A percentile compares a stretch with the other conserved stretches of the same genome.
phyloP scores from a whole-genome alignment of 352 stramenopile species.

The Globisporangium barbulae region DNA sequence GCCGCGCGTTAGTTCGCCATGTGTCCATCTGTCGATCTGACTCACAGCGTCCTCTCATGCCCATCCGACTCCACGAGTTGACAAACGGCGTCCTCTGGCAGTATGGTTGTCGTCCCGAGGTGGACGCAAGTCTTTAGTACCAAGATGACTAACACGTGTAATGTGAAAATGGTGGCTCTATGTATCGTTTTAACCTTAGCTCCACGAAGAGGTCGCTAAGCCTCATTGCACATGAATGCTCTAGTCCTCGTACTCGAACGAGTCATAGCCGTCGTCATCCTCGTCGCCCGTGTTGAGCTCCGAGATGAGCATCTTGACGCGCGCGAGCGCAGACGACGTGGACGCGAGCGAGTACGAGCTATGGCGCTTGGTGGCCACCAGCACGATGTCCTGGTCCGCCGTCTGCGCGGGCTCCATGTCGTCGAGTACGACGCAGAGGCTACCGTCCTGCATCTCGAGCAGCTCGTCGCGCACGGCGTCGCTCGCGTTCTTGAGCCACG shows the following conservation, averaged over 20 bases:
- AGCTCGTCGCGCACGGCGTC: slow-evolving; percentile 48
- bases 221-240: too few species aligned
- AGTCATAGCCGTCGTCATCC: slow-evolving; percentile 73
- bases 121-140: too few species aligned
- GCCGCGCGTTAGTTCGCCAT: too few species aligned
- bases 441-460: slow-evolving; percentile 51
- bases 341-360: slow-evolving; percentile 77
- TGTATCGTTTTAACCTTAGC: too few species aligned
- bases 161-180: too few species aligned
- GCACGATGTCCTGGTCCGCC: slow-evolving; percentile 61
- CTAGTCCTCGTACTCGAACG: slow-evolving; percentile 68
- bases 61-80: too few species aligned
- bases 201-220: too few species aligned
- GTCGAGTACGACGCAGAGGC: slow-evolving; percentile 63
- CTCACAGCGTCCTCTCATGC: too few species aligned
- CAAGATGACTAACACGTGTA: too few species aligned
- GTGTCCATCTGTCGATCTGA: too few species aligned
- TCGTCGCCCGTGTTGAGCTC: slow-evolving; percentile 60
- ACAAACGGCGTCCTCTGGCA: too few species aligned
- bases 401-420: slow-evolving; percentile 82
- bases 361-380: slow-evolving; percentile 64
- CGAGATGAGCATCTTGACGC: slow-evolving; percentile 68
- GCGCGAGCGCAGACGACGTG: slow-evolving; percentile 50
- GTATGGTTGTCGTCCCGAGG: too few species aligned
- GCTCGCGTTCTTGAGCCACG: slow-evolving; percentile 77